phyloP scores from a whole-genome alignment of 1,284 basidiomycete genomes.

The Apiotrichum gamsii region DNA sequence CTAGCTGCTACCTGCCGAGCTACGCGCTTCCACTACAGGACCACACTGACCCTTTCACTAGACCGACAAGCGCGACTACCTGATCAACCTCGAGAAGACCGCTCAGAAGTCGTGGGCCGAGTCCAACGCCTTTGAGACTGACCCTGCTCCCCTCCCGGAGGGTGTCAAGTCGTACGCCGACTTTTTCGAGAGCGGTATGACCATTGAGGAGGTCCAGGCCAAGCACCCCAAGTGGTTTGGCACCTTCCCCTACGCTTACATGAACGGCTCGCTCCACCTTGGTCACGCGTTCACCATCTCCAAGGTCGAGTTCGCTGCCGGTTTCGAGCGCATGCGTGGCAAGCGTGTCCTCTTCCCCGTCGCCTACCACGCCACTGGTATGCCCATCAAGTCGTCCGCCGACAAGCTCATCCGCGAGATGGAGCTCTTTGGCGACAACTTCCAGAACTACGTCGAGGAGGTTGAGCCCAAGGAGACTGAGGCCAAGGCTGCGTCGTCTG shows the following conservation, averaged over 20 bases:
- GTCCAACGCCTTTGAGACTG: constrained; percentile 63
- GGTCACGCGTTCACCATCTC: constrained; percentile 98
- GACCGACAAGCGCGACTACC: constrained; percentile 87
- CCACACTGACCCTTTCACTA: constrained; percentile 38
- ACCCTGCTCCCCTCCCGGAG: constrained; percentile 67
- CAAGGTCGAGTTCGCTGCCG: constrained; percentile 95
- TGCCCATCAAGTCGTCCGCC: constrained; percentile 96
- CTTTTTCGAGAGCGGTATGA: constrained; percentile 49
- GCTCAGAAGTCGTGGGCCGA: constrained; percentile 74
- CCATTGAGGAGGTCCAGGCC: constrained; percentile 48
- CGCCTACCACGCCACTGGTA: constrained; percentile 93
- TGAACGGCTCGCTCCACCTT: constrained; percentile 96
- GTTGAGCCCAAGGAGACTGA: constrained; percentile 28
- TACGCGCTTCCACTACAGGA: no score
- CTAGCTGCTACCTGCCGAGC: no score
- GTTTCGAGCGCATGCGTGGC: constrained; percentile 92
- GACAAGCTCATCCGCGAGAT: constrained; percentile 98
- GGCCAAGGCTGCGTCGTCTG: constrained; percentile 33
- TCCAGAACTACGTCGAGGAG: constrained; percentile 57
- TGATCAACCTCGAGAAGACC: constrained; percentile 73
- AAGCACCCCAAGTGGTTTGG: constrained; percentile 96
- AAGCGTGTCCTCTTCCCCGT: constrained; percentile 93
- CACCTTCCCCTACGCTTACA: constrained; percentile 92
- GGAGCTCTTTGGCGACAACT: constrained; percentile 88
- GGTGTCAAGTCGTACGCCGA: constrained; percentile 57